Conservation (phyloP, 2,329 filamentous ascomycete genomes). For the Nothophoma quercina region DNA sequence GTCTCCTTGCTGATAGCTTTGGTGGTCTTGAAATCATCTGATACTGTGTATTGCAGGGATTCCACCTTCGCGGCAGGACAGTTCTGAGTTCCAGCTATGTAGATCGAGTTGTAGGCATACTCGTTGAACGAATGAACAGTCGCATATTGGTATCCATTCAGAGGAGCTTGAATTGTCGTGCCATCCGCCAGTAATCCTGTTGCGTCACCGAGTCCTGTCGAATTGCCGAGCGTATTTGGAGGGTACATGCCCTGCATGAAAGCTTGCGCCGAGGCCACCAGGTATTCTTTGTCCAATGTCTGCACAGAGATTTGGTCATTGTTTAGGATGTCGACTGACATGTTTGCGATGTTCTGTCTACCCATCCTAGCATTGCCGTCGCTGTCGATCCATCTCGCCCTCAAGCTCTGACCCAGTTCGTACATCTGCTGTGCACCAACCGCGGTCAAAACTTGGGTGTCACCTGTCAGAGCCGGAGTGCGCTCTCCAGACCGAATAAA, state of each 20-base stretch:
- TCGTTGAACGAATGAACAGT: slow-evolving; percentile 54
- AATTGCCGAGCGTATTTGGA: slow-evolving; percentile 49
- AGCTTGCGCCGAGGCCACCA: slow-evolving; percentile 63
- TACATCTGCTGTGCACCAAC: slow-evolving; percentile 64
- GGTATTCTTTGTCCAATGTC: slow-evolving; percentile 57
- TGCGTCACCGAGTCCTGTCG: slow-evolving; percentile 33
- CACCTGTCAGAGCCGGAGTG: slow-evolving; percentile 52
- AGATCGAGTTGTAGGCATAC: slow-evolving; percentile 60
- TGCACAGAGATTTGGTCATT: slow-evolving; percentile 58
- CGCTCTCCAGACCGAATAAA: slow-evolving; percentile 64
- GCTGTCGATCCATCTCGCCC: slow-evolving; percentile 59
- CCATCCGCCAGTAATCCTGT: slow-evolving; percentile 59
- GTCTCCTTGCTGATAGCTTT: slow-evolving; percentile 49
- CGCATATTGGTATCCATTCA: slow-evolving; percentile 66
- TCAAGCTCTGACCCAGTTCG: slow-evolving; percentile 59
- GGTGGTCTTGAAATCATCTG: slow-evolving; percentile 52
- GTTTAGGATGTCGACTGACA: slow-evolving; percentile 56
- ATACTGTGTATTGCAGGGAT: slow-evolving; percentile 52
- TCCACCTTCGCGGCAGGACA: slow-evolving; percentile 52
- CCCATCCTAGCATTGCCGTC: slow-evolving; percentile 30
- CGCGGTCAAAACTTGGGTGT: slow-evolving; percentile 55
- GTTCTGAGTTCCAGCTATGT: slow-evolving; percentile 57
- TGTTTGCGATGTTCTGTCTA: slow-evolving; percentile 41
- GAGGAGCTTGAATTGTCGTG: slow-evolving; percentile 54
- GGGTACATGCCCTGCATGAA: slow-evolving; percentile 70